Evolutionary conservation across 257 asterid genomes (phyloP).

Genomic region (Fraxinus americana): DNA sequence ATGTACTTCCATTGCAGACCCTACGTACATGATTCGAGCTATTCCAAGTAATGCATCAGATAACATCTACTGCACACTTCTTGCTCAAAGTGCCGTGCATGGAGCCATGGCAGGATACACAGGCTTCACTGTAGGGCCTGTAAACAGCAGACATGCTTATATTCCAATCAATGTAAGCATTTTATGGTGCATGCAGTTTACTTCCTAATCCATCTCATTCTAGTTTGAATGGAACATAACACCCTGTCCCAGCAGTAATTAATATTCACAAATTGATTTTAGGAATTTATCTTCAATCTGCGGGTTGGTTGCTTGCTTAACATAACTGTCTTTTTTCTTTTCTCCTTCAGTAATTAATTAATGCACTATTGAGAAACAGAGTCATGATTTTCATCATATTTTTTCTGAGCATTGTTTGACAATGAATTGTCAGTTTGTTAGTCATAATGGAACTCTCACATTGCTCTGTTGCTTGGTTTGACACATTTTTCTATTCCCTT

Average conservation of each 20-base stretch:
- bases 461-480: not conserved
- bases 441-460: too few relatives aligned
- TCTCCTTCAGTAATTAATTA: not conserved
- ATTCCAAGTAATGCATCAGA: constrained; percentile 96
- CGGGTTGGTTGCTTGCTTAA: not conserved
- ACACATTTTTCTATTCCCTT: not conserved
- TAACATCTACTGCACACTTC: constrained; percentile 95
- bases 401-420: not conserved
- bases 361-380: not conserved
- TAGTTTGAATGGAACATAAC: not conserved
- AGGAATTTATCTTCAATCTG: not conserved
- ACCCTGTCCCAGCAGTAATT: not conserved
- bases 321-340: not conserved
- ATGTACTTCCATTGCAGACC: constrained; percentile 56
- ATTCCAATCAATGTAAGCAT: constrained; percentile 84
- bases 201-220: not conserved
- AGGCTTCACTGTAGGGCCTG: constrained; percentile 96
- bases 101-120: constrained; percentile 99
- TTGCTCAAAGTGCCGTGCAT: constrained; percentile 93
- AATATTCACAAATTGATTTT: not conserved
- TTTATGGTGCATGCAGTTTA: constrained; percentile 3
- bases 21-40: constrained; percentile 97
- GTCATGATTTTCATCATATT: not conserved
- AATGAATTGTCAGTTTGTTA: not conserved
- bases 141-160: constrained; percentile 84